These are phyloP conservation scores for Aspergillus neoniger DNA, from an alignment of 2,329 filamentous ascomycete species.

Conservation along the genomic window DNA sequence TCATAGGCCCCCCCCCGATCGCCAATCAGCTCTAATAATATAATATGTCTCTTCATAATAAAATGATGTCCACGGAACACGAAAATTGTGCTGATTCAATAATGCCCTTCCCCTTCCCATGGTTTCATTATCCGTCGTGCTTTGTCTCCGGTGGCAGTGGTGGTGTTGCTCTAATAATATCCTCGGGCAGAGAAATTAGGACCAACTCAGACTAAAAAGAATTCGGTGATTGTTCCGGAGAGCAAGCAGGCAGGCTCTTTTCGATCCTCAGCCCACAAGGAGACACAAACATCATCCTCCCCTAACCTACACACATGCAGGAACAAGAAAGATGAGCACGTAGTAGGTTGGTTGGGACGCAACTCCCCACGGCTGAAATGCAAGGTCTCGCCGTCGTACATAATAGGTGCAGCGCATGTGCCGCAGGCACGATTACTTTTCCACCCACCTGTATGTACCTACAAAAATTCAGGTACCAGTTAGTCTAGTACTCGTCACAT, in stretches of 20 bases:
- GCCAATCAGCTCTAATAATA: background rate
- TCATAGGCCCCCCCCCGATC: background rate
- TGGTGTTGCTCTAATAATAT: constrained; percentile 3
- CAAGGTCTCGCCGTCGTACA: constrained; percentile 21
- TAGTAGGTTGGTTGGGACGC: constrained; percentile 5
- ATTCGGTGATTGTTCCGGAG: background rate
- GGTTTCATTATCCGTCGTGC: background rate
- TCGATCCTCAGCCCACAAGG: background rate
- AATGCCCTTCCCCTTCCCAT: background rate
- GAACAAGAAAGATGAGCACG: background rate
- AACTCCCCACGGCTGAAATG: constrained; percentile 13
- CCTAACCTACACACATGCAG: background rate
- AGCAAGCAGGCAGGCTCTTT: background rate
- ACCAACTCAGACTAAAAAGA: constrained; percentile 7
- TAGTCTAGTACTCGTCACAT: constrained; percentile 13
- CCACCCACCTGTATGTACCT: constrained; percentile 12
- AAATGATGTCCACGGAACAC: background rate
- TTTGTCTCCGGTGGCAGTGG: too few species aligned
- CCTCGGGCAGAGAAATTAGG: background rate
- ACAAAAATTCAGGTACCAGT: too few species aligned
- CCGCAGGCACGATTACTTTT: constrained; percentile 10
- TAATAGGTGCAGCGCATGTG: constrained; percentile 15
- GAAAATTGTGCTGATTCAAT: background rate
- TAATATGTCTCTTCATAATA: background rate
- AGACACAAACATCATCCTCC: background rate